These are phyloP conservation scores for Phytophthora chlamydospora DNA, from an alignment of 352 stramenopile genomes.

Conservation along the genomic window DNA sequence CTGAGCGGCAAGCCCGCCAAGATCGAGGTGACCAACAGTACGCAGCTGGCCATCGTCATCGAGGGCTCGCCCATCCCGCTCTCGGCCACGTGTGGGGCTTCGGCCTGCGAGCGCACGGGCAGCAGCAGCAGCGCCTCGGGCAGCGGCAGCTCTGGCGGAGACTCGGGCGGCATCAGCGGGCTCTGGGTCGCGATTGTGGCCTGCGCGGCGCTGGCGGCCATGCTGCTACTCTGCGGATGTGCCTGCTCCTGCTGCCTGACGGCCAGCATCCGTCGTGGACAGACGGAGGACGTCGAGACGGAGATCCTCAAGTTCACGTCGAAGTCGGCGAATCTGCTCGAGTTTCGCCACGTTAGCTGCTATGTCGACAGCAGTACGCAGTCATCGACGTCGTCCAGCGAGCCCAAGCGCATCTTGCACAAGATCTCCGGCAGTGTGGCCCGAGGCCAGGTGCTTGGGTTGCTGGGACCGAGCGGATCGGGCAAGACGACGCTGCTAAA, in stretches of 20 bases:
- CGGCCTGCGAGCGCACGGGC: slow-evolving; percentile 58
- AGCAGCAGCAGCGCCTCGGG: slow-evolving; percentile 30
- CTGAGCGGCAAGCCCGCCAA: slow-evolving; percentile 74
- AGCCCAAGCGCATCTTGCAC: slow-evolving; percentile 58
- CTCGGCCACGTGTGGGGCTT: slow-evolving; percentile 63
- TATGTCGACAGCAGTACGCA: slow-evolving; percentile 26
- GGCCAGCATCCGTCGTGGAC: slow-evolving; percentile 9
- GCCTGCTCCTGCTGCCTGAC: slow-evolving; percentile 26
- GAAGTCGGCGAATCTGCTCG: slow-evolving; percentile 47
- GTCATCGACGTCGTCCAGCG: background rate
- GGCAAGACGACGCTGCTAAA: slow-evolving; percentile 89
- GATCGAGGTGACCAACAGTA: slow-evolving; percentile 49
- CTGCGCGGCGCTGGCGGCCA: slow-evolving; percentile 18
- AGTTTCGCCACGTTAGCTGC: slow-evolving; percentile 68
- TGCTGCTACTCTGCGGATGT: slow-evolving; percentile 26
- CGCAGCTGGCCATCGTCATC: slow-evolving; percentile 68
- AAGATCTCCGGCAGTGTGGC: slow-evolving; percentile 59
- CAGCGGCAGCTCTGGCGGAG: slow-evolving; percentile 32
- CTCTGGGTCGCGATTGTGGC: slow-evolving; percentile 29
- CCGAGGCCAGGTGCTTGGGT: slow-evolving; percentile 66
- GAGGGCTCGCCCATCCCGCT: slow-evolving; percentile 74
- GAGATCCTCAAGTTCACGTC: slow-evolving; percentile 58
- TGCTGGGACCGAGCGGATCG: slow-evolving; percentile 79
- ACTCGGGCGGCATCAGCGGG: slow-evolving; percentile 9
- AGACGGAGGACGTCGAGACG: slow-evolving; percentile 37